Base-by-base conservation (phyloP, 495 filamentous ascomycete species). In the Glonium stellatum region DNA sequence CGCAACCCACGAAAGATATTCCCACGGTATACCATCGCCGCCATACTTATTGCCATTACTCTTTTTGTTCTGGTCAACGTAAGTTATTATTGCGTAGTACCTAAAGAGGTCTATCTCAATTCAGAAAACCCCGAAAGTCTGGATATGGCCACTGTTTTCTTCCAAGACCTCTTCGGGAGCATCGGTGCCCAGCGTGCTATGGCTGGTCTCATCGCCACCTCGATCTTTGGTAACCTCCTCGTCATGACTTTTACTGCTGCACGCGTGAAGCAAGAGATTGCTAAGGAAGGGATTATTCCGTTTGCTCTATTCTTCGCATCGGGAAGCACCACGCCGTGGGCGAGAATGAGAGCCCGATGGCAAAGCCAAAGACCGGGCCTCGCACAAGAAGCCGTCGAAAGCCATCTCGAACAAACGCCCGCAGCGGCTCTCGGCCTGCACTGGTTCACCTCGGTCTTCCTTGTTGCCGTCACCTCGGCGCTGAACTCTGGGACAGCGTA, bases 221-320 rank as follows among this genome's bases (percentile, higher is more conserved):
- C 73, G 9, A 71, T 70, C 34, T 70, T 80, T n/a, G 77, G 77
- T 0, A 80, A 80, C 56, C 70, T 80, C 39, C 49, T 79, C 1
- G 75, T 80, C 10, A 72, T 76, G 58, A 82, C 81, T 18, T 76
- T 77, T 56, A 77, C 80, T 41, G 67, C 79, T 37, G 63, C 78
- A 8, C 41, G 74, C 68, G 76, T 80, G 53, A 82, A 79, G 64
- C 77, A 79, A 61, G 77, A 80, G 48, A 80, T 80, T 35, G 77
- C 76, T 19, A 80, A 79, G 60, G 75, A 79, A 57, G 77, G 78
- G 1, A 69, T 79, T 49, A 66, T 83, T 1, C 80, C 80, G 0
- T 77, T 68, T 31, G 73, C 76, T 4, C 64, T 65, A 9, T 72
- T 79, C 55, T 76, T 81, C 53, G 77, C 22, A 18, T 4, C 2